phyloP scores from a whole-genome alignment of 139 green algal species.

The Chlamydomonas incerta region DNA sequence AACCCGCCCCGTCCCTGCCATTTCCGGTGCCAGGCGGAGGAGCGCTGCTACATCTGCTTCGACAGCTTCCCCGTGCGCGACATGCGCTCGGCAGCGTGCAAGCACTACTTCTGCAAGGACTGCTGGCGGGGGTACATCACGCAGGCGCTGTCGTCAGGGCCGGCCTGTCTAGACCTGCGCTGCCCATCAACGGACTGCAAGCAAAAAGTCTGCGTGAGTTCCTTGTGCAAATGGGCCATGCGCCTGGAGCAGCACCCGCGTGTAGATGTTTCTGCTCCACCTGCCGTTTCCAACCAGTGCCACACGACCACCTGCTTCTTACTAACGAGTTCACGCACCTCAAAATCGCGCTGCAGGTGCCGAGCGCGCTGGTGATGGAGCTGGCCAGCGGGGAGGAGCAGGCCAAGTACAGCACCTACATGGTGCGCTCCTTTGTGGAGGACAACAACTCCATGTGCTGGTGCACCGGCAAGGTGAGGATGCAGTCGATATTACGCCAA shows the following conservation, averaged over 20 bases:
- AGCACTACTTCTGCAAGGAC: slow-evolving; percentile 86
- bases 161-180: slow-evolving; percentile 64
- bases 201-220: slow-evolving; percentile 40
- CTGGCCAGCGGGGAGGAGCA: slow-evolving; percentile 45
- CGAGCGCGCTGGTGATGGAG: slow-evolving; percentile 48
- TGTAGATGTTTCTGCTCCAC: not conserved
- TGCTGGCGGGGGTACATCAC: slow-evolving; percentile 90
- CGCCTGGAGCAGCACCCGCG: no score
- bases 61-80: slow-evolving; percentile 67
- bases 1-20: no score
- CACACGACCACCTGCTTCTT: no score
- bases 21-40: slow-evolving; percentile 48
- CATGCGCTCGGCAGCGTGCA: slow-evolving; percentile 76
- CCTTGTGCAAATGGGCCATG: no score
- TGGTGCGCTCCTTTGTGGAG: slow-evolving; percentile 89
- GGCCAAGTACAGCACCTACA: slow-evolving; percentile 67
- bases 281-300: not conserved
- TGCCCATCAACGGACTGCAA: slow-evolving; percentile 79
- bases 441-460: slow-evolving; percentile 86
- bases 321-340: no score
- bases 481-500: no score
- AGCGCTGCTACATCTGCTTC: slow-evolving; percentile 93
- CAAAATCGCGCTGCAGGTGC: slow-evolving; percentile 58
- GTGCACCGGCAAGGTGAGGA: slow-evolving; percentile 74
- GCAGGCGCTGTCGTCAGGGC: slow-evolving; percentile 59